Evolutionary conservation across 441 rosid species (phyloP), one percentile per base, ranked within the genome.

Genomic region (Monsonia emarginata): DNA sequence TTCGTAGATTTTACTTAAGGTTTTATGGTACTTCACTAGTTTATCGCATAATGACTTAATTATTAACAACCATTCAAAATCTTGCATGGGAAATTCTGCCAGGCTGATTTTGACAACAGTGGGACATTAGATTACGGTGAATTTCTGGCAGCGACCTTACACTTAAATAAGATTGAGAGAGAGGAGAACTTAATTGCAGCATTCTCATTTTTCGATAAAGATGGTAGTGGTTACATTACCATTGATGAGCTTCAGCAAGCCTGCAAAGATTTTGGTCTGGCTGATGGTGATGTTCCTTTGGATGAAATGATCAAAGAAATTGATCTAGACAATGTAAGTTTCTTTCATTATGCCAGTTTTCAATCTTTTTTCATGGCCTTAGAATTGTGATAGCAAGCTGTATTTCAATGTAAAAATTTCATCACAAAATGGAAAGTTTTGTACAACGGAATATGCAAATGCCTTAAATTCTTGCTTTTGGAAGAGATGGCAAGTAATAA

Each of bases 61-160:
- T n/a, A n/a, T n/a, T n/a, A n/a, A n/a, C n/a, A n/a, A n/a, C n/a
- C n/a, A n/a, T n/a, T n/a, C n/a, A n/a, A 9, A 34, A 28, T 32
- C 5, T 5, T n/a, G 65, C 22, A 14, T 3, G 27, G 65, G 28
- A 6, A 59, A 59, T 31, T 66, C 77, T 63, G 4, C 7, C 87
- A 92, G 98, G 95, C 96, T 64, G 98, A 92, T 70, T 70, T 90
- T 46, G 96, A 92, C 76, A 92, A 92, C 73, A 92, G 94, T 68
- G 98, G 98, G 3, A 84, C 94, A 32, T 90, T 92, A 76, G 98
- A 92, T 79, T 92, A 88, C 62, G 84, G 92, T 0, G 98, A 93
- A 80, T 93, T 93, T 79, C 81, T 86, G 70, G 97, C 98, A 27
- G 98, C 98, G 60, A 90, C 90, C 97, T 84, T 90, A 62, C 96